Evolutionary conservation across 1,139 yeast species (phyloP), one percentile per base, ranked within the genome.

Genomic region (Meyerozyma sp.): DNA sequence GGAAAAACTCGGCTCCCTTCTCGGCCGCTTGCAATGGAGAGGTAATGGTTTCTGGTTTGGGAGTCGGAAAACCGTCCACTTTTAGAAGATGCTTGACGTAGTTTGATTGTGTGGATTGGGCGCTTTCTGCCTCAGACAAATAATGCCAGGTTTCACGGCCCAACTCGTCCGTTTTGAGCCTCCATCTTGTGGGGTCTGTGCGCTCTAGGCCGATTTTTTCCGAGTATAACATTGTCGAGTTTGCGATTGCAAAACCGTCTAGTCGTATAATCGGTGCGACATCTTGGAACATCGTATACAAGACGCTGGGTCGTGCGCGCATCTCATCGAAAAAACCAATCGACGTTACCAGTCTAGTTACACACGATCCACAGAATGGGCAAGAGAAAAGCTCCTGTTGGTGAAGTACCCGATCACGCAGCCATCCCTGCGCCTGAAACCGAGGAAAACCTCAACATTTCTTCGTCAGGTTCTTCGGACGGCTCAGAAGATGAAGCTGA

Each of bases 121-220:
- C 48, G 8, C 66, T 56, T 9, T 71, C 68, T 7, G 67, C 73
- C 30, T 63, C 68, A 0, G 66, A 53, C 20, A 82, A 55, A 59
- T 87, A 93, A 30, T 78, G 82, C 98, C 98, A 93, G 42, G 77
- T 74, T 56, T 88, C 89, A 18, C 87, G 75, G 11, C 98, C 98
- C 21, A 84, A 65, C 28, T 77, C 76, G 46, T 83, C 84, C 1
- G 86, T 77, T 20, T 77, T 63, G 36, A 93, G 70, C 49, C 95
- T 71, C 98, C 98, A 93, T 26, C 81, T 71, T 1, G 63, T 54
- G 2, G 77, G 75, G 52, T 93, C 96, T 0, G 98, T 85, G 43
- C 65, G 70, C 0, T 82, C 81, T 9, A 88, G 58, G 0, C 86
- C 86, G 21, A 84, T 53, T 35, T 62, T 55, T 14, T 85, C 93